phyloP scores from a whole-genome alignment of 2,329 filamentous ascomycete species.

The Colletotrichum salicis region DNA sequence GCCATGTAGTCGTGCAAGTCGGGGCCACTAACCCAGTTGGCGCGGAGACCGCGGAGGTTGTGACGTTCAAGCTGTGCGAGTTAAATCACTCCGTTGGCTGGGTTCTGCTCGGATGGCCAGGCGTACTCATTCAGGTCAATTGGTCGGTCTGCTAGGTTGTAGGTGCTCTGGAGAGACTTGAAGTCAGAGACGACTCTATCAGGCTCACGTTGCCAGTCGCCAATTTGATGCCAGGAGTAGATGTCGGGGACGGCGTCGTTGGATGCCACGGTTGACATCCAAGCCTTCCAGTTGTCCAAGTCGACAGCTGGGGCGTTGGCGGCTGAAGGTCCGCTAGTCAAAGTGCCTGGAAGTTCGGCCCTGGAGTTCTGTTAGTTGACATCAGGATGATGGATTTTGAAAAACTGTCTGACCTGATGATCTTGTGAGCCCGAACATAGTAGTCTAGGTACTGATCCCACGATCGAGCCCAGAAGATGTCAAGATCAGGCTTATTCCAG shows the following conservation, averaged over 20 bases:
- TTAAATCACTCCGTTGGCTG: conserved; percentile 54
- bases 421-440: conserved; percentile 35
- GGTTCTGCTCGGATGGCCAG: conserved; percentile 50
- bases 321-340: conserved; percentile 27
- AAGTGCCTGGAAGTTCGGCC: conserved; percentile 18
- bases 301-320: conserved; percentile 8
- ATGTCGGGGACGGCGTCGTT: conserved; percentile 32
- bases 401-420: conserved; percentile 30
- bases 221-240: conserved; percentile 37
- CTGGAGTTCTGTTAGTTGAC: conserved; percentile 2
- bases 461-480: conserved; percentile 36
- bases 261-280: conserved; percentile 19
- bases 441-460: conserved; percentile 37
- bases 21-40: conserved; percentile 55
- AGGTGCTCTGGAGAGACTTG: conserved; percentile 38
- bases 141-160: conserved; percentile 45
- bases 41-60: conserved; percentile 53
- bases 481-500: conserved; percentile 64
- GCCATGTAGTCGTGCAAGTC: conserved; percentile 57
- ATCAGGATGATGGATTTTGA: too few species aligned
- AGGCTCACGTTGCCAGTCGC: conserved; percentile 6
- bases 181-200: conserved; percentile 36
- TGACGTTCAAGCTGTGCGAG: conserved; percentile 58
- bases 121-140: conserved; percentile 63
- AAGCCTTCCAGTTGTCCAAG: conserved; percentile 8